Percentiles rank a stretch among this genome's conserved stretches.
Evolutionary conservation across 257 asterid genomes (phyloP).

Genomic region (Solanum clarkiae): DNA sequence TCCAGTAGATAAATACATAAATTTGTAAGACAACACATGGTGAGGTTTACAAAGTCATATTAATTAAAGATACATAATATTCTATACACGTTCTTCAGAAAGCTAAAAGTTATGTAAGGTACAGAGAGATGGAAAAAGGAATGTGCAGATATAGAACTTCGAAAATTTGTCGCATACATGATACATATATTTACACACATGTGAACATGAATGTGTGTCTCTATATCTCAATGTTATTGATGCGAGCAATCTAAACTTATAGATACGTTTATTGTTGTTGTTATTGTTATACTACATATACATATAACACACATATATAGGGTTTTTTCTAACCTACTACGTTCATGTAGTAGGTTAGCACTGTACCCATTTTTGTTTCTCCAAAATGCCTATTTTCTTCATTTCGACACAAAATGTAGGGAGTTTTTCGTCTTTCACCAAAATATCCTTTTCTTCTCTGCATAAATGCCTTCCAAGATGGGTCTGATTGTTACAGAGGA

Average conservation of each 20-base stretch:
- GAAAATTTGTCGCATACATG: not conserved
- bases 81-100: not conserved
- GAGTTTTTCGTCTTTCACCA: not conserved
- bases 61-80: not conserved
- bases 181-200: not conserved
- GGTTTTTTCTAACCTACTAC: not conserved
- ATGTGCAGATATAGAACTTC: not conserved
- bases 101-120: not conserved
- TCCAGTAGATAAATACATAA: not conserved
- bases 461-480: not conserved
- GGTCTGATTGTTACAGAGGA: not conserved
- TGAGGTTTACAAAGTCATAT: not conserved
- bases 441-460: not conserved
- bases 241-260: not conserved
- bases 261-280: not conserved
- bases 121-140: not conserved
- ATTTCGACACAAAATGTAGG: not conserved
- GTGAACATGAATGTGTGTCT: not conserved
- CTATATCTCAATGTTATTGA: not conserved
- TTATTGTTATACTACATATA: not conserved
- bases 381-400: not conserved
- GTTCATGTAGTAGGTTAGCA: not conserved
- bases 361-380: not conserved
- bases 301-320: not conserved
- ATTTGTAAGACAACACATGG: not conserved